Percentiles rank a stretch among this genome's conserved stretches.
phyloP scores from a whole-genome alignment of 768 basidiomycete genomes.

The Astraeus odoratus region DNA sequence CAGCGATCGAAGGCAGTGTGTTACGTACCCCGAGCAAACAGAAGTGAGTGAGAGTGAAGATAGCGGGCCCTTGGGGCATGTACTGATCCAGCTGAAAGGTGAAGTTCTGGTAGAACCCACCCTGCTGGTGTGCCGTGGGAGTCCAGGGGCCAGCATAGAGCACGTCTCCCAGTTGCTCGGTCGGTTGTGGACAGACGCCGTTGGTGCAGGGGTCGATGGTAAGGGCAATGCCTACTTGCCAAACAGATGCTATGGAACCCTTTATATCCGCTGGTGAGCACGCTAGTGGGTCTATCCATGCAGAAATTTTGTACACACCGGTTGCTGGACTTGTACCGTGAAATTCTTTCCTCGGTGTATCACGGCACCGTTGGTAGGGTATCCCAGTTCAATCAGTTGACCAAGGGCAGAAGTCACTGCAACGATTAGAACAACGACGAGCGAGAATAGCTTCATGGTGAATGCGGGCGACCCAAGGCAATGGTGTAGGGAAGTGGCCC shows the following conservation, averaged over 20 bases:
- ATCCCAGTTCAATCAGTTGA: slow-evolving; percentile 9
- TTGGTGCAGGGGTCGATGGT: slow-evolving; percentile 4
- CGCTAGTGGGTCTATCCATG: not conserved
- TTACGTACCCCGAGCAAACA: slow-evolving; percentile 8
- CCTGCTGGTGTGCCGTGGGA: not conserved
- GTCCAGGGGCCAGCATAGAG: slow-evolving; percentile 8
- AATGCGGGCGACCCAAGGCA: too few relatives aligned
- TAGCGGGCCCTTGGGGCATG: not conserved
- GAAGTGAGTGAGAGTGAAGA: not conserved
- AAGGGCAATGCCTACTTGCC: slow-evolving; percentile 13
- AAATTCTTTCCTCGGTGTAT: slow-evolving; percentile 3
- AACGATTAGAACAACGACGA: not conserved
- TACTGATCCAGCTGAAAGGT: not conserved
- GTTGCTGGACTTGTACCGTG: slow-evolving; percentile 5
- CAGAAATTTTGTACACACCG: not conserved
- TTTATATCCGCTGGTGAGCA: too few relatives aligned
- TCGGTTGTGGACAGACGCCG: slow-evolving; percentile 4
- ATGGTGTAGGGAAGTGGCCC: too few relatives aligned
- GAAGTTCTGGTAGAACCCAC: slow-evolving; percentile 6
- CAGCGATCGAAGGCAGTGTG: not conserved
- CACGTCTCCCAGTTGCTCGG: slow-evolving; percentile 6
- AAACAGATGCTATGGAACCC: slow-evolving; percentile 7
- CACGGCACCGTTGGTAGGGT: slow-evolving; percentile 5
- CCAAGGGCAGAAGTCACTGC: not conserved
- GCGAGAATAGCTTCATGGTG: not conserved